Conservation (phyloP, 192 early-diverging fungal genomes). For the Ambispora gerdemannii region DNA sequence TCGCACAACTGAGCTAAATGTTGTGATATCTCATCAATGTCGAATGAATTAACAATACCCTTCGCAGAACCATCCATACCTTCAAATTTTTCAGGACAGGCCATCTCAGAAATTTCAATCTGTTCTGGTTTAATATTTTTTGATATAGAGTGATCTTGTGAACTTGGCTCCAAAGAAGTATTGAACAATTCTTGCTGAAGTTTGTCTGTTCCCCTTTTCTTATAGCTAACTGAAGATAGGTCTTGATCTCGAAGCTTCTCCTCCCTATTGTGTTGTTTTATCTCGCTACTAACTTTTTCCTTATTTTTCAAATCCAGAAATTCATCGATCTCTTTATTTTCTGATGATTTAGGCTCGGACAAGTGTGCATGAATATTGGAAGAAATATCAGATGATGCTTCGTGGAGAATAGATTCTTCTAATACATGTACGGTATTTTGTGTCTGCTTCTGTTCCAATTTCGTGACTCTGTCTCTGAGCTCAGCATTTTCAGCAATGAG, state of each 20-base stretch:
- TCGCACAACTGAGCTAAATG: conserved; percentile 21
- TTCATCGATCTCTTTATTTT: conserved; percentile 2
- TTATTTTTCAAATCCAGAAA: conserved; percentile 17
- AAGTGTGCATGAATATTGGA: too few relatives aligned
- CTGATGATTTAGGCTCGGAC: conserved; percentile 1
- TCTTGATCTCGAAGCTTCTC: conserved; percentile 18
- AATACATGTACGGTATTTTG: too few relatives aligned
- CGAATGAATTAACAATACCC: conserved; percentile 21
- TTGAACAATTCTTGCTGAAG: conserved; percentile 23
- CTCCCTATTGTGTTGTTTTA: conserved; percentile 7
- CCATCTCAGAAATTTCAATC: conserved; percentile 15
- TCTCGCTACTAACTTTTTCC: conserved; percentile 11
- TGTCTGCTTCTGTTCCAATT: too few relatives aligned
- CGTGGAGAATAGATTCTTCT: too few relatives aligned
- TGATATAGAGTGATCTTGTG: conserved; percentile 3
- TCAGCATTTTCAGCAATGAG: too few relatives aligned
- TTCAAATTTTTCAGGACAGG: conserved; percentile 10
- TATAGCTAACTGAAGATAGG: conserved; percentile 20
- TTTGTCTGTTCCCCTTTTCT: conserved; percentile 24
- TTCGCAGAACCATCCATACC: conserved; percentile 12
- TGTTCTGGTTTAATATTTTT: conserved; percentile 25
- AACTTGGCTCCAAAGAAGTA: conserved; percentile 18
- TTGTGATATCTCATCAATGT: conserved; percentile 24
- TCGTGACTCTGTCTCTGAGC: too few relatives aligned
- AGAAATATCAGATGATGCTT: too few relatives aligned